phyloP scores from a whole-genome alignment of 163 green algal genomes.

The Trebouxiophyceae sp. region DNA sequence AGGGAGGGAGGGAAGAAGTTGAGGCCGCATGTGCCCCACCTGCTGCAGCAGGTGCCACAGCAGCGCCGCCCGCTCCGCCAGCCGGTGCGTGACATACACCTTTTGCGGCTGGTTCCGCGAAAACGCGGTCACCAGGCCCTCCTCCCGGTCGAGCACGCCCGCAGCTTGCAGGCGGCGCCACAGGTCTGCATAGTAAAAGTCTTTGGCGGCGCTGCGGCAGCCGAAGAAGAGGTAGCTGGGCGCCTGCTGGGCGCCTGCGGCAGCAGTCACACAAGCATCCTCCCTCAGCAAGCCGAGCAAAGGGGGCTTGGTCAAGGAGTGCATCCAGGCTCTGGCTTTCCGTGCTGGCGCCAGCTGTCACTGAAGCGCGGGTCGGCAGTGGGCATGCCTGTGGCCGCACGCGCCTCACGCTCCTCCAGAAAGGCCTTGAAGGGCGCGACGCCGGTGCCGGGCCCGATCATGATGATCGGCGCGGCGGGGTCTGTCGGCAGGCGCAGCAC shows the following conservation, averaged over 20 bases:
- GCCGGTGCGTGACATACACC: slow-evolving; percentile 76
- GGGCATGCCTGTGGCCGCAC: not conserved
- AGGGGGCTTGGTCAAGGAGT: not conserved
- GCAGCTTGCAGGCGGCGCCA: slow-evolving; percentile 46
- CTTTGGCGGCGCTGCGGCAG: slow-evolving; percentile 50
- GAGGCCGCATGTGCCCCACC: too few species aligned
- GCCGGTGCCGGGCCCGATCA: slow-evolving; percentile 85
- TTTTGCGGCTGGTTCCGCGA: slow-evolving; percentile 55
- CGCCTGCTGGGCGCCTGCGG: slow-evolving; percentile 18
- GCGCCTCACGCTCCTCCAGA: slow-evolving; percentile 50
- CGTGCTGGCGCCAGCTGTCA: not conserved
- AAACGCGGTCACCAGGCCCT: slow-evolving; percentile 64
- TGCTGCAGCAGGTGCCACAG: slow-evolving; percentile 67
- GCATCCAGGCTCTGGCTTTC: not conserved
- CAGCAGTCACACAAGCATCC: not conserved
- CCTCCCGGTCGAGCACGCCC: slow-evolving; percentile 31
- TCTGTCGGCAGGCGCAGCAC: slow-evolving; percentile 47
- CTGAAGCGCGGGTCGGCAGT: not conserved
- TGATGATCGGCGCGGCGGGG: slow-evolving; percentile 44
- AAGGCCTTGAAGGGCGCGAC: slow-evolving; percentile 87
- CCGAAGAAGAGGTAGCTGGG: slow-evolving; percentile 72
- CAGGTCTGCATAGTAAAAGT: slow-evolving; percentile 71
- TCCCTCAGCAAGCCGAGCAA: not conserved
- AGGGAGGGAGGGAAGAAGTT: too few species aligned
- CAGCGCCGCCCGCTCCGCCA: slow-evolving; percentile 45